A percentile compares a stretch with the other conserved stretches of the same genome.
Conservation (phyloP, 768 basidiomycete species). For the Suillus sp. region DNA sequence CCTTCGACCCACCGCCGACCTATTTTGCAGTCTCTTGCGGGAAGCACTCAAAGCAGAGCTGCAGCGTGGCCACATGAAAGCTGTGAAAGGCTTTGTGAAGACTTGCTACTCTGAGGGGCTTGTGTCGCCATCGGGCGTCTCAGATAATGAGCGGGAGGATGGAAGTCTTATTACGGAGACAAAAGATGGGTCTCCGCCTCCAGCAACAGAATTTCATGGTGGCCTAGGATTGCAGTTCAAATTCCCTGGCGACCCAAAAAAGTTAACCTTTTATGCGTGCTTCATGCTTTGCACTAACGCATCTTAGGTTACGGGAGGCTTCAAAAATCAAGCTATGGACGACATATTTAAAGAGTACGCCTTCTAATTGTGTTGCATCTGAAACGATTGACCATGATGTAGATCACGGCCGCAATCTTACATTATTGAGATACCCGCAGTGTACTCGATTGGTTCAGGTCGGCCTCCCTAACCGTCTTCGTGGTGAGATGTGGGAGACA, state of each 20-base stretch:
- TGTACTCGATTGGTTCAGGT: constrained; percentile 98
- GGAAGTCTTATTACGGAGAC: constrained; percentile 60
- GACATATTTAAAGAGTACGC: constrained; percentile 75
- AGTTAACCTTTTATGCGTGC: constrained; percentile 49
- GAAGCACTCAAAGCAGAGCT: constrained; percentile 89
- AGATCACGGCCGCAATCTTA: constrained; percentile 96
- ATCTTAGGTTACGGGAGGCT: constrained; percentile 74
- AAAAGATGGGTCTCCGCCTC: constrained; percentile 46
- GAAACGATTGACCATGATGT: constrained; percentile 13
- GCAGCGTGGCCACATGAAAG: constrained; percentile 91
- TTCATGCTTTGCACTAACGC: constrained; percentile 17
- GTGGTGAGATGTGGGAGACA: constrained; percentile 98
- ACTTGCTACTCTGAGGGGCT: constrained; percentile 96
- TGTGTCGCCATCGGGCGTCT: constrained; percentile 57
- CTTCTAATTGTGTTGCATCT: constrained; percentile 10
- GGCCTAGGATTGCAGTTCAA: constrained; percentile 83
- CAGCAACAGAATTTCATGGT: constrained; percentile 65
- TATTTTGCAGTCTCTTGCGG: constrained; percentile 87
- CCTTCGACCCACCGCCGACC: constrained; percentile 88
- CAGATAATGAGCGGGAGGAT: constrained; percentile 69
- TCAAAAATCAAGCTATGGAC: constrained; percentile 97
- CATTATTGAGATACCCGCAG: constrained; percentile 92
- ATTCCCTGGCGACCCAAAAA: constrained; percentile 91
- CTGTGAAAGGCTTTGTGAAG: constrained; percentile 85
- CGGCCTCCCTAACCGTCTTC: constrained; percentile 89